Evolutionary conservation across 208 protist species (phyloP).

Genomic region (Acanthamoeba castellanii): DNA sequence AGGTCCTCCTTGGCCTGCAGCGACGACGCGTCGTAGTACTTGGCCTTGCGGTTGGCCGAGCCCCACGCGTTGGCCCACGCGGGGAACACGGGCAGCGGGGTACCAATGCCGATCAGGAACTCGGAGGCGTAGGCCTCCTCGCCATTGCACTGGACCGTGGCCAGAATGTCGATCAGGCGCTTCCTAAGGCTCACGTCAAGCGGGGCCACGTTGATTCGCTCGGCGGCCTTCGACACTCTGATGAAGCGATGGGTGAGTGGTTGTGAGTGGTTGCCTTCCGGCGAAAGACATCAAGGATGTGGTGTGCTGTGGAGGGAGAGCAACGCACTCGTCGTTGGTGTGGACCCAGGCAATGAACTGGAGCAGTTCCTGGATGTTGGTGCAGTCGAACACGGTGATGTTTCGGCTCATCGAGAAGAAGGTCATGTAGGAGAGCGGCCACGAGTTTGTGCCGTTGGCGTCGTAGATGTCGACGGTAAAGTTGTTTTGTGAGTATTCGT

Average conservation of each 20-base stretch:
- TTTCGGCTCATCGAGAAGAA: constrained; percentile 25
- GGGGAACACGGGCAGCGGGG: neutral
- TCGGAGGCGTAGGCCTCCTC: neutral
- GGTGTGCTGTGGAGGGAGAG: neutral
- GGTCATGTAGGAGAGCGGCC: constrained; percentile 66
- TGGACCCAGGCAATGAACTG: constrained; percentile 42
- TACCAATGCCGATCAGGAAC: constrained; percentile 16
- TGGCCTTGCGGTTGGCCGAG: neutral
- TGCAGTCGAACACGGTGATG: constrained; percentile 32
- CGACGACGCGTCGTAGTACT: constrained; percentile 7
- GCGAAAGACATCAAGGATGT: neutral
- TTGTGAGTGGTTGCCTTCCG: neutral
- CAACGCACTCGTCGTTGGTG: constrained; percentile 29
- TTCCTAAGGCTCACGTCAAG: neutral
- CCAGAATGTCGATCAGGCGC: neutral
- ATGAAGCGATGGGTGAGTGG: neutral
- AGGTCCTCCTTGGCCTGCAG: neutral
- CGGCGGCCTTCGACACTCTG: neutral
- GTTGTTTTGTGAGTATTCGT: neutral
- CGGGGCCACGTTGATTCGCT: neutral
- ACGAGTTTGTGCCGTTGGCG: neutral
- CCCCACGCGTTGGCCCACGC: neutral
- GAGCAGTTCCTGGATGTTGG: constrained; percentile 28
- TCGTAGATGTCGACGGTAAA: constrained; percentile 54
- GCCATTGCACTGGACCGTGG: neutral